Percentiles rank a stretch among this genome's conserved stretches.
Evolutionary conservation across 2,329 filamentous ascomycete genomes (phyloP).

Genomic region (Endoconidiophora polonica): DNA sequence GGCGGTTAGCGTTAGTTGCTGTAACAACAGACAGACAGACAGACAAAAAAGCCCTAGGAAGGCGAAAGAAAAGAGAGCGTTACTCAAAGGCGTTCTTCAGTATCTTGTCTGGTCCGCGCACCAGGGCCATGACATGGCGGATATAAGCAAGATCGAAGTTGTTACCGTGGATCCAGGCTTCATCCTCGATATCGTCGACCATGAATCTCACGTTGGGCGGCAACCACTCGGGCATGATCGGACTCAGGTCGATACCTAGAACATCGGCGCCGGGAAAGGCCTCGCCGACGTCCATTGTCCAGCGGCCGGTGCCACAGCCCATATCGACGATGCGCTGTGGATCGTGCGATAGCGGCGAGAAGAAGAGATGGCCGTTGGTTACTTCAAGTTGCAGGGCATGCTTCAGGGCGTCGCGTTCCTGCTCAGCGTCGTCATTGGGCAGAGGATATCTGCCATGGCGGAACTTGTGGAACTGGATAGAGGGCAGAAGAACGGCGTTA

Average conservation of each 20-base stretch:
- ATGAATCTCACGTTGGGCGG: conserved; percentile 45
- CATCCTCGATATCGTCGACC: conserved; percentile 42
- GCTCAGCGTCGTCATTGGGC: conserved; percentile 30
- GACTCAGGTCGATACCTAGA: conserved; percentile 27
- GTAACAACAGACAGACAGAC: neutral
- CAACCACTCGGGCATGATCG: conserved; percentile 31
- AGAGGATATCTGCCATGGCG: conserved; percentile 28
- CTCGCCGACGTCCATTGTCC: conserved; percentile 36
- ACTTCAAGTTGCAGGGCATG: conserved; percentile 30
- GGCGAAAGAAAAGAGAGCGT: conserved; percentile 8
- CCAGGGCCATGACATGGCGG: conserved; percentile 30
- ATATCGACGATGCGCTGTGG: conserved; percentile 30
- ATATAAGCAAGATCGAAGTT: conserved; percentile 41
- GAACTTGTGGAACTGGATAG: conserved; percentile 25
- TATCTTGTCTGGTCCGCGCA: conserved; percentile 34
- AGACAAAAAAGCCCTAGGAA: neutral
- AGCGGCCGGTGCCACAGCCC: conserved; percentile 33
- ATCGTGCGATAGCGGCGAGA: conserved; percentile 23
- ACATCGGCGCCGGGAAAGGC: conserved; percentile 25
- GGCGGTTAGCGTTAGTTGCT: no score
- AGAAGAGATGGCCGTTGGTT: conserved; percentile 24
- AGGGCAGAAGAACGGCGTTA: neutral
- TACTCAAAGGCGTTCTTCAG: conserved; percentile 24
- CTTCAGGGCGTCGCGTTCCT: conserved; percentile 28
- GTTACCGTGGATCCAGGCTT: conserved; percentile 31